Base-by-base conservation (phyloP, 345 rosid species). In the Raphanus raphanistrum region DNA sequence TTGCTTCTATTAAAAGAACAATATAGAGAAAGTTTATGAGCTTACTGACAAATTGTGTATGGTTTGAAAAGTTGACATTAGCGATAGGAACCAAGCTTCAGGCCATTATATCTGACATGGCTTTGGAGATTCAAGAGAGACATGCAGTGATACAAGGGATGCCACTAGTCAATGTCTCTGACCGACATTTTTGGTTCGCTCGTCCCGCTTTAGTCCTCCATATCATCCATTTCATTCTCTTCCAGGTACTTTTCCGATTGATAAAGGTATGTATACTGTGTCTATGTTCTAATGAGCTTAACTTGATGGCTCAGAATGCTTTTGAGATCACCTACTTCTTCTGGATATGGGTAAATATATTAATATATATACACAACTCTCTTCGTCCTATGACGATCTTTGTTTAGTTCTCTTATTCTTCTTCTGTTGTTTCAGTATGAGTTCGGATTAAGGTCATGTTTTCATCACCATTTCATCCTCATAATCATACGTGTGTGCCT, bases 61-160 rank as follows among this genome's bases (percentile, higher is more conserved):
- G 70, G 66, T 41, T 83, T 79, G 76, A 41, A 38, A 85, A 94
- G 98, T 87, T 92, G 66, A 86, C 90, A 67, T 84, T 91, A 75
- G 86, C 98, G 2, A 91, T 92, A 33, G 97, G 98, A 82, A 86
- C 98, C 63, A 95, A 95, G 82, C 97, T 92, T 77, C 99, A 92
- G 69, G 89, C 90, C 11, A 89, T 92, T 57, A 90, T 92, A 82
- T 76, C 96, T 60, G 77, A 80, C 69, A 92, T 95, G 99, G 98
- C 99, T 4, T 26, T 95, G 29, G 99, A 95, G 82, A 95, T 95
- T 79, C 86, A 84, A 32, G 93, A 95, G 76, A 92, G 90, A 79
- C 94, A 95, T 27, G 91, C 94, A 0, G 93, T 92, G 32, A 86
- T 95, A 29, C 99, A 95, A 86, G 99, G 98, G 80, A 90, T 95